Evolutionary conservation across 768 basidiomycete species (phyloP), one percentile per base, ranked within the genome.

Genomic region (Panaeolus papilionaceus): DNA sequence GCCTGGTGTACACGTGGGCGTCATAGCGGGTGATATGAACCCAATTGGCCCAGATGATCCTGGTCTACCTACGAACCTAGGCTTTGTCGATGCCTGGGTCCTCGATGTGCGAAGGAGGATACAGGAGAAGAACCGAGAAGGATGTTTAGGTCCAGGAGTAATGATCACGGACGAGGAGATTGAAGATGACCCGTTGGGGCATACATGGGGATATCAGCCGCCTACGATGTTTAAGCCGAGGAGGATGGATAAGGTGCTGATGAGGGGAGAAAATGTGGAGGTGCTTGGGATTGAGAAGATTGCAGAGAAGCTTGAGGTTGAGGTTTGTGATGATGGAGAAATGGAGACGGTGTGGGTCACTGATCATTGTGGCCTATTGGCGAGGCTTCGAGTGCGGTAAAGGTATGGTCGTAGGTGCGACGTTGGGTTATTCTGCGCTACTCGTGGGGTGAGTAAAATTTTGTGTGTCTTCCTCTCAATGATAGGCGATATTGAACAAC

Each of bases 21-120:
- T 72, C 10, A 68, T 72, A 6, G 71, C 64, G 58, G 71, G 71
- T 11, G 71, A 72, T 49, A 72, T 72, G 71, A 72, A 72, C 58
- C 69, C 71, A 12, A 72, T 72, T 6, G 71, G 69, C 28, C 71
- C 71, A 6, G 37, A 65, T 16, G 71, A 72, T 40, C 63, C 20
- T 14, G 54, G 23, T 45, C 38, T 67, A 18, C 68, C 71, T n/a
- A 38, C 10, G n/a, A 44, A 51, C 6, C 38, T 72, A n/a, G 69
- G 68, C 14, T 61, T 72, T 20, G 11, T 38, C n/a, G 71, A 72
- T 62, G 69, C 66, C 9, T 72, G 71, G 71, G 33, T 47, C 4
- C 33, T 39, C 33, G 26, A 58, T 58, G 33, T n/a, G 11, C 54
- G 54, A n/a, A 38, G 11, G 37, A 64, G 33, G 33, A 33, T 33